Conservation (phyloP, 1,284 basidiomycete genomes). For the Ceratobasidium sp. region DNA sequence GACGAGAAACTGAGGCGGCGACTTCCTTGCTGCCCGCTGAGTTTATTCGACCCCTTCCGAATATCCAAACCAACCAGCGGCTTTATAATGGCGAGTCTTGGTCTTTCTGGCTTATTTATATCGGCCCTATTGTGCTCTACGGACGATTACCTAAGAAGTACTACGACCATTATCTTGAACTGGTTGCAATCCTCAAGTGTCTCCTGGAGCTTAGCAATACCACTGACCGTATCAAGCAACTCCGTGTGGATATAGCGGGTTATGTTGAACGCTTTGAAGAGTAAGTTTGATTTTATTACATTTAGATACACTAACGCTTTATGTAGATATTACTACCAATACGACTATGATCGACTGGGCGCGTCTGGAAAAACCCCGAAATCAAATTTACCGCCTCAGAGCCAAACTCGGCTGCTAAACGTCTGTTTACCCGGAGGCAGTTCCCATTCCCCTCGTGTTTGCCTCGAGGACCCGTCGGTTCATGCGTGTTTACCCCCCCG, state of each 20-base stretch:
- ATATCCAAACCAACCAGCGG: constrained; percentile 52
- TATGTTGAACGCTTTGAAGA: constrained; percentile 53
- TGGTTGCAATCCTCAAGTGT: constrained; percentile 52
- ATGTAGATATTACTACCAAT: not conserved
- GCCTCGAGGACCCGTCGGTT: too few relatives aligned
- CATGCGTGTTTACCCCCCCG: too few relatives aligned
- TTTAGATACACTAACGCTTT: too few relatives aligned
- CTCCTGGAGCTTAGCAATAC: constrained; percentile 50
- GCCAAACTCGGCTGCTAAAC: too few relatives aligned
- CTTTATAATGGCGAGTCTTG: constrained; percentile 58
- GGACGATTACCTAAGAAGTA: constrained; percentile 53
- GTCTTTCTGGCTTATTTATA: constrained; percentile 57
- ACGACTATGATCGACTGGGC: too few relatives aligned
- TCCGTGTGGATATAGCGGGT: constrained; percentile 43
- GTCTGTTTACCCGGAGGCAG: too few relatives aligned
- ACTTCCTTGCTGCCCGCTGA: constrained; percentile 54
- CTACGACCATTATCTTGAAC: constrained; percentile 53
- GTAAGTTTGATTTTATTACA: constrained; percentile 44
- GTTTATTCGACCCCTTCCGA: constrained; percentile 54
- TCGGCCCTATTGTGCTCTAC: constrained; percentile 54
- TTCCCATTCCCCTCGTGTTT: too few relatives aligned
- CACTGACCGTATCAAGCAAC: constrained; percentile 49
- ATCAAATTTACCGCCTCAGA: not conserved
- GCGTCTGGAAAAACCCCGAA: too few relatives aligned
- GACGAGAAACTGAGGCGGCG: constrained; percentile 54